A percentile compares a stretch with the other conserved stretches of the same genome.
Evolutionary conservation across 176 grass and related monocot species (phyloP).

Genomic region (Hordeum marinum): DNA sequence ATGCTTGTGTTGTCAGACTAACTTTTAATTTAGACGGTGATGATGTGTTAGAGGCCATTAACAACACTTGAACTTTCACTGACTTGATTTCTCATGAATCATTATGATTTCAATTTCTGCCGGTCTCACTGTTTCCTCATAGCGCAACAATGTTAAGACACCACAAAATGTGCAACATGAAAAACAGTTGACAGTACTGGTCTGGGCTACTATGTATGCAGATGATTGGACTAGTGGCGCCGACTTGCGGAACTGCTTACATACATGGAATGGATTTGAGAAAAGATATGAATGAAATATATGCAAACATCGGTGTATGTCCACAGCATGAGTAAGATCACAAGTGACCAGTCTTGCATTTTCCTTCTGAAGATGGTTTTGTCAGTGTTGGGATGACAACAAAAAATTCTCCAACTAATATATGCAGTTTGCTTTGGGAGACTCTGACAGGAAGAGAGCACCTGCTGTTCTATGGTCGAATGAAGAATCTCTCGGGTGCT

Average conservation of each 20-base stretch:
- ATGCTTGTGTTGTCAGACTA: neutral
- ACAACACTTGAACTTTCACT: neutral
- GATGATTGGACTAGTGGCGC: conserved; percentile 68
- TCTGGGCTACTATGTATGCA: conserved; percentile 22
- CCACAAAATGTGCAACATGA: neutral
- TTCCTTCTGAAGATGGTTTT: neutral
- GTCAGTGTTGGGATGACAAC: neutral
- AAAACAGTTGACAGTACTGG: neutral
- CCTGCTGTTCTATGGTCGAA: conserved; percentile 73
- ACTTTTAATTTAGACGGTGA: neutral
- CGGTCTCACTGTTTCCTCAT: neutral
- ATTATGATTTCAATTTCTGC: neutral
- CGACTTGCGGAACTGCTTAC: conserved; percentile 73
- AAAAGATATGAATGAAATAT: conserved; percentile 66
- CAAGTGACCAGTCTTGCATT: neutral
- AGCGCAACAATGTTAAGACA: neutral
- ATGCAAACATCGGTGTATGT: conserved; percentile 75
- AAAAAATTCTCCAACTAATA: neutral
- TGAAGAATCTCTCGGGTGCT: conserved; percentile 81
- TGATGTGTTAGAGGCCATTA: neutral
- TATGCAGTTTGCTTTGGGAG: conserved; percentile 89
- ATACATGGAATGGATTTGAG: conserved; percentile 76
- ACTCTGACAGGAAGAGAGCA: conserved; percentile 71
- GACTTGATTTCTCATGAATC: neutral
- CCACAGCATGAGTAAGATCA: conserved; percentile 81